phyloP scores from a whole-genome alignment of 2,329 filamentous ascomycete species.

The Macrophomina pseudophaseolina region DNA sequence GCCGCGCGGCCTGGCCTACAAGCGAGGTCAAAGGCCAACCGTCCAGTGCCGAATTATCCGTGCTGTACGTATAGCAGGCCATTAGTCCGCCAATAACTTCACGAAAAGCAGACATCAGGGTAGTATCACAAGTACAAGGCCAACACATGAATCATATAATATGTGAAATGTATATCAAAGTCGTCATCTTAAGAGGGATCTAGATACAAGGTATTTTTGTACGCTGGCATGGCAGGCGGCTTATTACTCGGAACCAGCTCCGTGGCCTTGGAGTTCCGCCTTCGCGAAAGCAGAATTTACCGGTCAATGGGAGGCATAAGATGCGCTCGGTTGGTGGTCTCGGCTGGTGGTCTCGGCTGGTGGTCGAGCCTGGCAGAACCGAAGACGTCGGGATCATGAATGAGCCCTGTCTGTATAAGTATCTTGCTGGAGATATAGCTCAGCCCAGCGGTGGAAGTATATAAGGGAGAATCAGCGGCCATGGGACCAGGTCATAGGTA shows the following conservation, averaged over 20 bases:
- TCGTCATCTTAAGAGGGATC: background rate
- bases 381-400: background rate
- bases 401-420: background rate
- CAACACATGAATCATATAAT: background rate
- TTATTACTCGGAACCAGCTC: background rate
- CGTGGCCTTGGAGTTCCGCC: background rate
- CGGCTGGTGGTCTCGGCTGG: background rate
- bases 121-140: no score
- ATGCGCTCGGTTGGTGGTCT: background rate
- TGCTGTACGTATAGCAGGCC: no score
- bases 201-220: background rate
- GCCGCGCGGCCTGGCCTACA: no score
- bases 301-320: background rate
- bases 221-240: background rate
- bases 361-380: background rate
- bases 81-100: no score
- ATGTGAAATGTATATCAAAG: background rate
- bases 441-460: background rate
- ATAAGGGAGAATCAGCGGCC: background rate
- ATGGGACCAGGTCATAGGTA: background rate
- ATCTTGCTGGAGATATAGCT: background rate
- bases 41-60: no score
- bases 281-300: background rate
- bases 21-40: no score
- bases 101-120: no score